phyloP scores from a whole-genome alignment of 129 eudicot genomes.

The Glebionis coronaria region DNA sequence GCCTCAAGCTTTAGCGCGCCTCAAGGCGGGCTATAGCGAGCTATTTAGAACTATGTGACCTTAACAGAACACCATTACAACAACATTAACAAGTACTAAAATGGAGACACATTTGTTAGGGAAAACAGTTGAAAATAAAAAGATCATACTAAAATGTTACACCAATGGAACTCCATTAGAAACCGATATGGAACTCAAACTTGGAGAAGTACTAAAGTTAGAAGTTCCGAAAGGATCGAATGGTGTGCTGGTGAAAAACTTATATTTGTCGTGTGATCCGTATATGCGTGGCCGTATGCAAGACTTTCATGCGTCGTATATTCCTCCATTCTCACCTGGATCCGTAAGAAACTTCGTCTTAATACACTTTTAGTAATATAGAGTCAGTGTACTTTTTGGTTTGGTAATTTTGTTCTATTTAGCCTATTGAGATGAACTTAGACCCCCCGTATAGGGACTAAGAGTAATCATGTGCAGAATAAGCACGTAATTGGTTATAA shows the following conservation, averaged over 20 bases:
- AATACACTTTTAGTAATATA: no score
- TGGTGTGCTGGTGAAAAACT: conserved; percentile 59
- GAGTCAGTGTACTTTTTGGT: no score
- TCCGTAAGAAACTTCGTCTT: conserved; percentile 33
- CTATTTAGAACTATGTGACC: no score
- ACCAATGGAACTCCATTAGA: conserved; percentile 50
- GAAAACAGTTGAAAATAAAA: conserved; percentile 53
- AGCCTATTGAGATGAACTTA: no score
- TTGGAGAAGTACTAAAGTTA: conserved; percentile 29
- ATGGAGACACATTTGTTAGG: conserved; percentile 16
- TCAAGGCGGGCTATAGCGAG: no score
- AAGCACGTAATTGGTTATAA: no score
- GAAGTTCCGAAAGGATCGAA: conserved; percentile 47
- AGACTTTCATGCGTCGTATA: conserved; percentile 44
- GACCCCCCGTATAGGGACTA: no score
- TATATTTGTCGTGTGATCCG: conserved; percentile 87
- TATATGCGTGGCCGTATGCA: conserved; percentile 91
- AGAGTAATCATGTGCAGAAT: no score
- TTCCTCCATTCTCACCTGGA: conserved; percentile 61
- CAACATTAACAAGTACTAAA: no score
- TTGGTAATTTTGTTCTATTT: no score
- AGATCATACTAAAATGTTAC: conserved; percentile 54
- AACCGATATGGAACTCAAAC: conserved; percentile 57
- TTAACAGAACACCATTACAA: not conserved
- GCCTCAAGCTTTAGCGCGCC: no score